Evolutionary conservation across 2,329 filamentous ascomycete species (phyloP), one percentile per base, ranked within the genome.

Genomic region (Colletotrichum orbiculare): DNA sequence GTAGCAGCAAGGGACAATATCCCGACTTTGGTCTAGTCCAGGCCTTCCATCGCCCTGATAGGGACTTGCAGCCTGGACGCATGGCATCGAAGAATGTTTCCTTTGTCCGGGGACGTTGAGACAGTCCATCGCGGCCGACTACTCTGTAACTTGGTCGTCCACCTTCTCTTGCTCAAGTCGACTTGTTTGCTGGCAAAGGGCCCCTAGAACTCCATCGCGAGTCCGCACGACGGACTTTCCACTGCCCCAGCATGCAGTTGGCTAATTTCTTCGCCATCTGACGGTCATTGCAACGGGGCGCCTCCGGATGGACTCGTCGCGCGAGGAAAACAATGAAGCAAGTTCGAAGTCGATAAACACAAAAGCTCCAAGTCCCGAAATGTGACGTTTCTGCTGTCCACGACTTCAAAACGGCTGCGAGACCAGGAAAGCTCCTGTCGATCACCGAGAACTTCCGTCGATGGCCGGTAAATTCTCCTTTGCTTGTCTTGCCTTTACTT

Each of bases 201-300:
- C 43, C n/a, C 33, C n/a, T 15, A 17, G 10, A 17, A 15, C 33
- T 38, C 11, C 8, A n/a, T 8, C 33, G 15, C 33, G 49, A 45
- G 33, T 35, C n/a, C 45, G 43, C 12, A 41, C 39, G 25, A 37
- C 25, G 25, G 17, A 9, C 13, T 34, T 7, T 6, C 9, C 17
- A 42, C 17, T 17, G 17, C 17, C 17, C 17, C 17, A 17, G 17
- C 17, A 17, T 8, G 47, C 13, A 10, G 39, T 17, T 25, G 53
- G 39, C 39, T 41, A n/a, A 12, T 15, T 49, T 17, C 10, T 13
- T 11, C 25, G 17, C 33, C 15, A 13, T 13, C 11, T 48, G 15
- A 13, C 34, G 12, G n/a, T 33, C 17, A 65, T 45, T 57, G 33
- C 37, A 3, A 12, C 58, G 58, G 62, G 33, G 42, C 47, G 62